Evolutionary conservation across 129 eudicot genomes (phyloP).

Genomic region (Sambucus nigra): DNA sequence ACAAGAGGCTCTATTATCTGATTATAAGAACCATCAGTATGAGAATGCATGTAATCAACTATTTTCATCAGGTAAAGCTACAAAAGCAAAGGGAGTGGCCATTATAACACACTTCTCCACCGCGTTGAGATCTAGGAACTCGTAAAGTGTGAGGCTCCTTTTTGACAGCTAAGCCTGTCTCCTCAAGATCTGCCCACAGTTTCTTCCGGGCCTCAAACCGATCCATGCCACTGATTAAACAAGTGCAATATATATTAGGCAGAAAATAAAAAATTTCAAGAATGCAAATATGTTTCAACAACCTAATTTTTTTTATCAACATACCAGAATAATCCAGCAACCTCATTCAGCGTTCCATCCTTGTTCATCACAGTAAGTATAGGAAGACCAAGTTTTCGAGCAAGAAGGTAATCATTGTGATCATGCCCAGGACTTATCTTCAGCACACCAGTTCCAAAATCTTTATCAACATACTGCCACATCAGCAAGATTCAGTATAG

Average conservation of each 20-base stretch:
- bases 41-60: not conserved
- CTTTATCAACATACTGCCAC: slow-evolving; percentile 85
- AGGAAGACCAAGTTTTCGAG: slow-evolving; percentile 93
- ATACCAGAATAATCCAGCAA: slow-evolving; percentile 83
- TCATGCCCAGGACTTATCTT: slow-evolving; percentile 99
- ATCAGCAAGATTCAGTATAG: slow-evolving; percentile 5
- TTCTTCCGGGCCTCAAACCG: slow-evolving; percentile 93
- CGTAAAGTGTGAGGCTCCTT: slow-evolving; percentile 75
- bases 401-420: slow-evolving; percentile 96
- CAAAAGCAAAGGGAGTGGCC: not conserved
- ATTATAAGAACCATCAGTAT: slow-evolving; percentile 8
- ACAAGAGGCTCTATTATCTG: slow-evolving; percentile 94
- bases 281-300: slow-evolving; percentile 1
- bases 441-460: slow-evolving; percentile 94
- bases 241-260: slow-evolving; percentile 9
- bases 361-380: slow-evolving; percentile 94
- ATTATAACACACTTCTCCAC: slow-evolving; percentile 74
- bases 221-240: slow-evolving; percentile 71
- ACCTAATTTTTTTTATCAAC: not conserved
- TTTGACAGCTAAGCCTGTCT: slow-evolving; percentile 75
- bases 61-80: not conserved
- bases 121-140: slow-evolving; percentile 94
- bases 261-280: slow-evolving; percentile 4
- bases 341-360: slow-evolving; percentile 84
- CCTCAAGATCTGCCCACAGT: slow-evolving; percentile 87